Evolutionary conservation across 225 moss, liverwort and hornwort species (phyloP).

Genomic region (Physcomitrellopsis africana): DNA sequence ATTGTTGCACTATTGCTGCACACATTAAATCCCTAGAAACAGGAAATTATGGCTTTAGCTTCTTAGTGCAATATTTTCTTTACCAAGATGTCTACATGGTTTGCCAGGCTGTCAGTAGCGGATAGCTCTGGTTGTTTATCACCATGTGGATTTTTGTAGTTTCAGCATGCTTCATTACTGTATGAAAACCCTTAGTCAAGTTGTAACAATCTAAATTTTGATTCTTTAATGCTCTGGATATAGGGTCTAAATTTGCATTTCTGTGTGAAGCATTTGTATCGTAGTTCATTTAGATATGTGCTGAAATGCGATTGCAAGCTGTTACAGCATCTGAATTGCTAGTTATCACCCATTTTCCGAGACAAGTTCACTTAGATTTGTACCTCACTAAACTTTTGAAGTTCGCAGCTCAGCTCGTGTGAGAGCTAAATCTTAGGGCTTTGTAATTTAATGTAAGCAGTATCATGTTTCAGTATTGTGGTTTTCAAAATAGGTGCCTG

Average conservation of each 20-base stretch:
- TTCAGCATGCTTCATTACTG: background rate
- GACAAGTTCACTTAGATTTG: background rate
- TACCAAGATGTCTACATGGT: background rate
- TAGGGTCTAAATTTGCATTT: background rate
- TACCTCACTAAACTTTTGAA: background rate
- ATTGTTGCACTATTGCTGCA: background rate
- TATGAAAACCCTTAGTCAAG: background rate
- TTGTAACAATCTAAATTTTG: conserved; percentile 3
- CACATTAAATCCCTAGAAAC: background rate
- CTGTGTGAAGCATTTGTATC: background rate
- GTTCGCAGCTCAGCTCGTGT: background rate
- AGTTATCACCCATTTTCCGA: background rate
- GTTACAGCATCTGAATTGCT: background rate
- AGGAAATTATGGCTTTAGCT: background rate
- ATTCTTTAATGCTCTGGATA: background rate
- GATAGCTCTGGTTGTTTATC: background rate
- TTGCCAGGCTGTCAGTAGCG: background rate
- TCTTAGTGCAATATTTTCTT: background rate
- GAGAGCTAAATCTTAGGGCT: background rate
- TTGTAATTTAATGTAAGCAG: background rate
- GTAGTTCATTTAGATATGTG: background rate
- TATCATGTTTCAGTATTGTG: background rate
- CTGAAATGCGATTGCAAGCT: conserved; percentile 2
- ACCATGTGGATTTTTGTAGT: background rate
- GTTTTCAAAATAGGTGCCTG: background rate